Conservation (phyloP, 2,329 filamentous ascomycete species). For the Fusarium gaditjirri region DNA sequence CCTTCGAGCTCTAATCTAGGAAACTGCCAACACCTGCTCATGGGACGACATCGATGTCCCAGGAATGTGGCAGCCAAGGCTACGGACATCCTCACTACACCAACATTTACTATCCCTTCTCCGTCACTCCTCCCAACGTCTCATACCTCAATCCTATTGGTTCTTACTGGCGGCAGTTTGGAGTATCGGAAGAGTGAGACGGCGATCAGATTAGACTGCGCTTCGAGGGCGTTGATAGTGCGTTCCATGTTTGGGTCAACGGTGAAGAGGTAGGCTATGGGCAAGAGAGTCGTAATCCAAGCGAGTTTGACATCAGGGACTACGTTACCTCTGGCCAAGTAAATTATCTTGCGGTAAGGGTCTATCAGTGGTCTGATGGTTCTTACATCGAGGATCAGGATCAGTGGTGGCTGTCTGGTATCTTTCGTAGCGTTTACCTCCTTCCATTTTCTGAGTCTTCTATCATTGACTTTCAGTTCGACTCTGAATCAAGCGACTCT, state of each 20-base stretch:
- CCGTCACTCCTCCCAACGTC: conserved; percentile 72
- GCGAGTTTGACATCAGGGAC: conserved; percentile 76
- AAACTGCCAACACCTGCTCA: conserved; percentile 1
- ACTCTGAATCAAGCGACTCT: conserved; percentile 66
- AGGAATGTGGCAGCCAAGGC: conserved; percentile 77
- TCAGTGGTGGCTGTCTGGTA: conserved; percentile 71
- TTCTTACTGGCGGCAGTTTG: conserved; percentile 69
- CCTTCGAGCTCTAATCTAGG: conserved; percentile 9
- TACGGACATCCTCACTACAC: conserved; percentile 76
- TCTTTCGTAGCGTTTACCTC: conserved; percentile 76
- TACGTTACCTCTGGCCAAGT: conserved; percentile 55
- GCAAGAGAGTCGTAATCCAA: conserved; percentile 77
- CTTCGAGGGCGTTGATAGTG: conserved; percentile 80
- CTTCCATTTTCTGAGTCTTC: conserved; percentile 65
- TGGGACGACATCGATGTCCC: conserved; percentile 66
- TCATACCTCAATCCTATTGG: conserved; percentile 73
- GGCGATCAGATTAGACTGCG: conserved; percentile 70
- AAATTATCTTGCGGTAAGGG: conserved; percentile 72
- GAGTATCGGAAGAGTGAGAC: conserved; percentile 58
- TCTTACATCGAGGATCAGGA: conserved; percentile 79
- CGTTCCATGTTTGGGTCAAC: conserved; percentile 78
- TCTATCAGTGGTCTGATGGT: conserved; percentile 79
- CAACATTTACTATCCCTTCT: conserved; percentile 74
- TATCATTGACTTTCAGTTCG: conserved; percentile 56
- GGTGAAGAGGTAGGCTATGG: conserved; percentile 75